Evolutionary conservation across 192 early-diverging fungal genomes (phyloP).

Genomic region (Umbelopsis vinacea): DNA sequence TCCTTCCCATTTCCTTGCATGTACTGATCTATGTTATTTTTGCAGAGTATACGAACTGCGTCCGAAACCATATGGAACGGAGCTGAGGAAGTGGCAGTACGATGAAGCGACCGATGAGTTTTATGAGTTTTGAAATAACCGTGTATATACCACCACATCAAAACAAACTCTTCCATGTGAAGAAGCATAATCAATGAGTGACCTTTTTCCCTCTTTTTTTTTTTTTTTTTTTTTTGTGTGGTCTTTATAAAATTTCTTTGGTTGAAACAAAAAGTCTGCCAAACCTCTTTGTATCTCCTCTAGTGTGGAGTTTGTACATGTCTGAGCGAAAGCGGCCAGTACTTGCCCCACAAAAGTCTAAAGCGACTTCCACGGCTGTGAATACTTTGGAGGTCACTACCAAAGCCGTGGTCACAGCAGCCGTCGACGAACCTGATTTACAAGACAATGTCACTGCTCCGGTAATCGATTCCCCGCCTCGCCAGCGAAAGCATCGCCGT

Average conservation of each 20-base stretch:
- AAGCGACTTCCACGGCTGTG: conserved; percentile 39
- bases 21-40: neutral
- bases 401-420: conserved; percentile 31
- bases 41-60: conserved; percentile 44
- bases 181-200: no score
- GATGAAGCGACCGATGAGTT: conserved; percentile 39
- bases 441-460: conserved; percentile 21
- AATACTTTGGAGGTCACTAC: conserved; percentile 44
- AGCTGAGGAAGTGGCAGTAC: conserved; percentile 45
- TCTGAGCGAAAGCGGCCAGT: conserved; percentile 22
- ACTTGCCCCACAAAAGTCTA: conserved; percentile 26
- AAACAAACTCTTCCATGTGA: no score
- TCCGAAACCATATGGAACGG: conserved; percentile 45
- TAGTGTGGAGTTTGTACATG: neutral
- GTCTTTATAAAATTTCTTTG: no score
- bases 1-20: neutral
- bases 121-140: conserved; percentile 31
- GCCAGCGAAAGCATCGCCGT: conserved; percentile 15
- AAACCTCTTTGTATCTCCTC: neutral
- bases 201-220: no score
- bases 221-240: no score
- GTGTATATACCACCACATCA: no score
- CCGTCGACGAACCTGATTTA: conserved; percentile 14
- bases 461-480: neutral
- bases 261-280: neutral